phyloP scores from a whole-genome alignment of 1,139 yeast genomes.

The Candida smagusa region DNA sequence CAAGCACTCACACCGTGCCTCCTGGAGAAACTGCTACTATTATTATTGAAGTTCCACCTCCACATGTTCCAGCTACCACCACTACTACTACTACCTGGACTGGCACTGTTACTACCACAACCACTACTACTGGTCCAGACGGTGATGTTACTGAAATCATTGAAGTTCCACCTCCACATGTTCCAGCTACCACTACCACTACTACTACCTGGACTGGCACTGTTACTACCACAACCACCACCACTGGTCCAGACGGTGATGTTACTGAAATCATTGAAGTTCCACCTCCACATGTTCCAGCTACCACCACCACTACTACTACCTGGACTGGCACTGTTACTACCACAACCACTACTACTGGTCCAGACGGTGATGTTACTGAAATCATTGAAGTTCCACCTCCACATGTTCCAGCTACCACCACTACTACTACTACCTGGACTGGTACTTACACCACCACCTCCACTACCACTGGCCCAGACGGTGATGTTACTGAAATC shows the following conservation, averaged over 20 bases:
- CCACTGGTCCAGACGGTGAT: conserved; percentile 9
- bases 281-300: conserved; percentile 12
- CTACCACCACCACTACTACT: conserved; percentile 5
- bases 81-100: conserved; percentile 10
- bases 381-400: conserved; percentile 1
- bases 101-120: conserved; percentile 1
- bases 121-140: conserved; percentile 5
- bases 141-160: conserved; percentile 13
- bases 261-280: conserved; percentile 14
- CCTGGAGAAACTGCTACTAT: conserved; percentile 14
- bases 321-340: conserved; percentile 7
- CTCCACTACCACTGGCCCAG: background rate
- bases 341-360: background rate
- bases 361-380: conserved; percentile 4
- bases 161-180: conserved; percentile 10
- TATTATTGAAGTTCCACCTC: conserved; percentile 15
- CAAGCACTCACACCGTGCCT: conserved; percentile 9
- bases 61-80: conserved; percentile 8
- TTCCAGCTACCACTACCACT: conserved; percentile 4
- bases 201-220: conserved; percentile 11
- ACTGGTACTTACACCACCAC: no score
- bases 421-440: conserved; percentile 1
- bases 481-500: conserved; percentile 2
- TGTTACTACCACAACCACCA: conserved; percentile 2
- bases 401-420: conserved; percentile 1